Conservation (phyloP, 148 eudicot species). For the Gaultheria prostrata region DNA sequence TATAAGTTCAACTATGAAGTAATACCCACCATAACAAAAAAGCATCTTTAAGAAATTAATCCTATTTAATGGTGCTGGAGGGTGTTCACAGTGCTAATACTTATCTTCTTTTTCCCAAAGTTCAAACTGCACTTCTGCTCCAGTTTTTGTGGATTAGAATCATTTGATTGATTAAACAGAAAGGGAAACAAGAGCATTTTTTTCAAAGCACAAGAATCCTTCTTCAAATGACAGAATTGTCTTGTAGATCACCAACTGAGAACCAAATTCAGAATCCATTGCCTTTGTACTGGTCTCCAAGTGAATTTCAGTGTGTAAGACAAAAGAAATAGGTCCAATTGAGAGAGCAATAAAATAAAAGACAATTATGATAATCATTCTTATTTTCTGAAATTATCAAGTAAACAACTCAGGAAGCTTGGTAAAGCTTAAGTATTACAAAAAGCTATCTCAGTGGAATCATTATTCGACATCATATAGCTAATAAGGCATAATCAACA, state of each 20-base stretch:
- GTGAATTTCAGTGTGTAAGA: background rate
- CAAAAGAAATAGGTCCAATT: background rate
- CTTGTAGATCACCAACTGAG: background rate
- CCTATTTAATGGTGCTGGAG: too few relatives aligned
- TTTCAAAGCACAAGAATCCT: background rate
- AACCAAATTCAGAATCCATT: constrained; percentile 5
- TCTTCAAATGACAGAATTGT: background rate
- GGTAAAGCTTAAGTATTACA: constrained; percentile 5
- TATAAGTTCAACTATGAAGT: too few relatives aligned
- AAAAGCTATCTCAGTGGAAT: background rate
- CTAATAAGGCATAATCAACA: background rate
- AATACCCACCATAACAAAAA: too few relatives aligned
- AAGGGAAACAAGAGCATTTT: background rate
- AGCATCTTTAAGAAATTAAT: too few relatives aligned
- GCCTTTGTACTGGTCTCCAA: background rate
- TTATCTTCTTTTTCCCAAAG: background rate
- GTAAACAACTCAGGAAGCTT: background rate
- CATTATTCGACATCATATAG: constrained; percentile 4
- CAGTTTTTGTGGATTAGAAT: background rate
- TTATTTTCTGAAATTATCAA: background rate
- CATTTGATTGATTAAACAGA: background rate
- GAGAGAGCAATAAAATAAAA: constrained; percentile 2
- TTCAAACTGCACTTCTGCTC: background rate
- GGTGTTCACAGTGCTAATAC: background rate
- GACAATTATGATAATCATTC: background rate